Percentiles rank a stretch among this genome's conserved stretches.
Conservation (phyloP, 2,329 filamentous ascomycete species). For the Neonectria hederae region DNA sequence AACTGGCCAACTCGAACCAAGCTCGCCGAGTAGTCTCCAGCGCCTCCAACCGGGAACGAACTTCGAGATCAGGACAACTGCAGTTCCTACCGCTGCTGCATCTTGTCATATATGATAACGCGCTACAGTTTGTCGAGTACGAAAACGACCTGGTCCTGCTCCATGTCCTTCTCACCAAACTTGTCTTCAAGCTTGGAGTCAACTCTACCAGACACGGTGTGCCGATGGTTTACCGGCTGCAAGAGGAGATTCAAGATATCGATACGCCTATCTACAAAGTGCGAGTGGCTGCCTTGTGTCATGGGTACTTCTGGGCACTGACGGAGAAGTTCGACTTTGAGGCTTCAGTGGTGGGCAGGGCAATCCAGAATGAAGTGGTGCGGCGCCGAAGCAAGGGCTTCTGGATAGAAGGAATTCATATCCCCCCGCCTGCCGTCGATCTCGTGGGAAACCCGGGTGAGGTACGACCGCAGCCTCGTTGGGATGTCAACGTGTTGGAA, state of each 20-base stretch:
- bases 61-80: conserved; percentile 60
- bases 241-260: conserved; percentile 80
- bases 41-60: conserved; percentile 69
- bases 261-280: conserved; percentile 76
- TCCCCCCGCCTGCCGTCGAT: conserved; percentile 74
- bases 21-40: conserved; percentile 75
- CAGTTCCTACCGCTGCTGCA: conserved; percentile 85
- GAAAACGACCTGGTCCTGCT: conserved; percentile 80
- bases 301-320: conserved; percentile 88
- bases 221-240: conserved; percentile 88
- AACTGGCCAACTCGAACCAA: conserved; percentile 49
- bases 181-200: conserved; percentile 82
- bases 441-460: conserved; percentile 66
- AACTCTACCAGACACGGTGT: conserved; percentile 82
- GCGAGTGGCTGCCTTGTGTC: conserved; percentile 82
- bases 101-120: conserved; percentile 88
- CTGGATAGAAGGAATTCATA: conserved; percentile 79
- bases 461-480: conserved; percentile 54
- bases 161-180: conserved; percentile 77
- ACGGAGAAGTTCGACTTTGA: conserved; percentile 82
- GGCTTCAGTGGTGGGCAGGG: conserved; percentile 71
- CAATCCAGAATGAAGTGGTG: conserved; percentile 79
- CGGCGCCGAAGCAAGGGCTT: conserved; percentile 77
- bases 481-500: conserved; percentile 64
- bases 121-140: conserved; percentile 75